These are phyloP conservation scores for Plasmodium vinckei DNA, from an alignment of 169 alveolate genomes.

Conservation along the genomic window DNA sequence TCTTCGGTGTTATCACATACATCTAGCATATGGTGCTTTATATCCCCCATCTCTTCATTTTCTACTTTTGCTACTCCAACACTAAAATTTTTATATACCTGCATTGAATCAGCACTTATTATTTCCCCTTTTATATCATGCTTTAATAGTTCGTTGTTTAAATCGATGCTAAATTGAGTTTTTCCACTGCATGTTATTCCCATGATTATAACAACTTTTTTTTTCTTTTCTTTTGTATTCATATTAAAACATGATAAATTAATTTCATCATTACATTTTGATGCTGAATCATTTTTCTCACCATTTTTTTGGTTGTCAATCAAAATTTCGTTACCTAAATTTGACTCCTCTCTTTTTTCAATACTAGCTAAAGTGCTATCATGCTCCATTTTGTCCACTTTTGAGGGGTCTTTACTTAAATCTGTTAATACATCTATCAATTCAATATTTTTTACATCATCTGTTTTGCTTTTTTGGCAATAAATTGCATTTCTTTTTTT, in stretches of 20 bases:
- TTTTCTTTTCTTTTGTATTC: conserved; percentile 12
- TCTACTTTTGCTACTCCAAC: conserved; percentile 84
- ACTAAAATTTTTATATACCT: conserved; percentile 82
- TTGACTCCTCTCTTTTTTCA: conserved; percentile 11
- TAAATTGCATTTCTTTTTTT: conserved; percentile 13
- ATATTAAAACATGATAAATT: conserved; percentile 6
- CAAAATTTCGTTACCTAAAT: neutral
- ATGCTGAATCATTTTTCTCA: neutral
- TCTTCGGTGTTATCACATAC: conserved; percentile 75
- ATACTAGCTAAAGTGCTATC: neutral
- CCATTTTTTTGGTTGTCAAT: conserved; percentile 1
- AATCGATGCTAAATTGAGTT: conserved; percentile 81
- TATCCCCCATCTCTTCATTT: conserved; percentile 71
- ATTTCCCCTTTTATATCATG: conserved; percentile 79
- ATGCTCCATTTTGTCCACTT: neutral
- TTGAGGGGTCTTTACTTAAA: neutral
- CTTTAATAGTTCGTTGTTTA: conserved; percentile 73
- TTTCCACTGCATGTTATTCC: conserved; percentile 87
- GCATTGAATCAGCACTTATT: conserved; percentile 86
- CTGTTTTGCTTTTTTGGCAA: neutral
- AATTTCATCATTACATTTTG: neutral
- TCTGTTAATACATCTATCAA: neutral
- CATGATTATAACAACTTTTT: conserved; percentile 76
- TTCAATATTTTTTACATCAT: neutral
- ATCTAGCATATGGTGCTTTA: conserved; percentile 82